Evolutionary conservation across 768 basidiomycete genomes (phyloP).

Genomic region (Tulasnella sp.): DNA sequence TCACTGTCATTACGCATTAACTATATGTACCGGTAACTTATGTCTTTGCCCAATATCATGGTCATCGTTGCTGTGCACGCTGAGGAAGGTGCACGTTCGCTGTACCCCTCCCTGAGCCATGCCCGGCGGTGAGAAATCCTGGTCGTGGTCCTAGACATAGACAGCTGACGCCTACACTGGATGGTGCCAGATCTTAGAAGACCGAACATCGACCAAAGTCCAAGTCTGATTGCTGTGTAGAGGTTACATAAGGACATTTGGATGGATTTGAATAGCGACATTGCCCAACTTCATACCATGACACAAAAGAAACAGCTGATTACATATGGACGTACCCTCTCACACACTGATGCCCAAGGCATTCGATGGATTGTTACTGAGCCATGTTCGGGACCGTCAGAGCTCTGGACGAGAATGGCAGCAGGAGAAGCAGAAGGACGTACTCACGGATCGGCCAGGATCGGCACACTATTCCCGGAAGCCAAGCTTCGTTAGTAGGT

Average conservation of each 20-base stretch:
- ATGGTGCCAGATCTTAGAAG: not conserved
- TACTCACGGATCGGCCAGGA: not conserved
- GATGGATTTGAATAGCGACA: not conserved
- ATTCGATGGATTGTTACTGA: not conserved
- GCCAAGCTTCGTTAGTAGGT: not conserved
- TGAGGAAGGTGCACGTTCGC: too few species aligned
- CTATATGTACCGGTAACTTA: too few species aligned
- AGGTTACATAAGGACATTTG: not conserved
- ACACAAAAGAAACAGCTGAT: not conserved
- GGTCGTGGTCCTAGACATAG: too few species aligned
- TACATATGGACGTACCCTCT: not conserved
- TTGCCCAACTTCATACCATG: not conserved
- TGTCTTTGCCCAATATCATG: too few species aligned
- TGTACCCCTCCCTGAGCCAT: too few species aligned
- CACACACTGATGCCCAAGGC: not conserved
- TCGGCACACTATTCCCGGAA: not conserved
- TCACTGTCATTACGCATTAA: too few species aligned
- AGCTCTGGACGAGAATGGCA: not conserved
- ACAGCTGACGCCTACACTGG: not conserved
- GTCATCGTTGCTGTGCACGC: too few species aligned
- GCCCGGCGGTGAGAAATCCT: too few species aligned
- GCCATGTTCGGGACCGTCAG: not conserved
- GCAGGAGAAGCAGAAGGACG: not conserved
- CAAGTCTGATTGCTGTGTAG: not conserved
- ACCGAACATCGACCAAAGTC: not conserved